phyloP scores from a whole-genome alignment of 257 asterid species.

The Avicennia marina region DNA sequence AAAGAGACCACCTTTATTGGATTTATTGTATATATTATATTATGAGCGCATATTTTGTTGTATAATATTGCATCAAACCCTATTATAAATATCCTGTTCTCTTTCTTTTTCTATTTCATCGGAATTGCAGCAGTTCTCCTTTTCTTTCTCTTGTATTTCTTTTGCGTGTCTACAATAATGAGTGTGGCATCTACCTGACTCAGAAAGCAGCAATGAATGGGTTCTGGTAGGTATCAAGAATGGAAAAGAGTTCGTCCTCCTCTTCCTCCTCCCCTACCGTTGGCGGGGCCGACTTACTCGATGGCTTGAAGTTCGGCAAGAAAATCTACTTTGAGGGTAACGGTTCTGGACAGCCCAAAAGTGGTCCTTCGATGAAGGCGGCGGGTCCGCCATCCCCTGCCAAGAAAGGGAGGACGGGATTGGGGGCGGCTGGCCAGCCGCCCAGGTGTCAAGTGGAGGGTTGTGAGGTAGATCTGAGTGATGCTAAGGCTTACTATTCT shows the following conservation, averaged over 20 bases:
- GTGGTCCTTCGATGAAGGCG: slow-evolving; percentile 18
- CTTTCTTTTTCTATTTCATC: too few species aligned
- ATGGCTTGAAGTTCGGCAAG: slow-evolving; percentile 76
- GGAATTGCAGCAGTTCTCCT: too few species aligned
- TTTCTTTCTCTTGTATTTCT: not conserved
- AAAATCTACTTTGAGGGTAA: slow-evolving; percentile 77
- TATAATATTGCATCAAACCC: too few species aligned
- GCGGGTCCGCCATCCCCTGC: slow-evolving; percentile 45
- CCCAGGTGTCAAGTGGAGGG: slow-evolving; percentile 97
- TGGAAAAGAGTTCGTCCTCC: slow-evolving; percentile 67
- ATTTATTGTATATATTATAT: too few species aligned
- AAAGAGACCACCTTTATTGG: too few species aligned
- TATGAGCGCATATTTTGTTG: too few species aligned
- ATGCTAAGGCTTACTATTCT: slow-evolving; percentile 84
- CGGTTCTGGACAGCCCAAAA: slow-evolving; percentile 27
- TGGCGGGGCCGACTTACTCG: slow-evolving; percentile 36
- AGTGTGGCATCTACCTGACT: slow-evolving; percentile 14
- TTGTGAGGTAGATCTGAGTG: slow-evolving; percentile 87
- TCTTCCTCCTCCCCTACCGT: slow-evolving; percentile 40
- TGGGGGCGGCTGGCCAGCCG: slow-evolving; percentile 52
- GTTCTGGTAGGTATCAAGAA: slow-evolving; percentile 37
- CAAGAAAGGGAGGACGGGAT: slow-evolving; percentile 56
- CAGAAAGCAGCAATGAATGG: slow-evolving; percentile 38
- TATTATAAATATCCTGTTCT: too few species aligned
- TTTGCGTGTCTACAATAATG: not conserved